Evolutionary conservation across 768 basidiomycete genomes (phyloP), one percentile per base, ranked within the genome.

Genomic region (Lactarius quietus): DNA sequence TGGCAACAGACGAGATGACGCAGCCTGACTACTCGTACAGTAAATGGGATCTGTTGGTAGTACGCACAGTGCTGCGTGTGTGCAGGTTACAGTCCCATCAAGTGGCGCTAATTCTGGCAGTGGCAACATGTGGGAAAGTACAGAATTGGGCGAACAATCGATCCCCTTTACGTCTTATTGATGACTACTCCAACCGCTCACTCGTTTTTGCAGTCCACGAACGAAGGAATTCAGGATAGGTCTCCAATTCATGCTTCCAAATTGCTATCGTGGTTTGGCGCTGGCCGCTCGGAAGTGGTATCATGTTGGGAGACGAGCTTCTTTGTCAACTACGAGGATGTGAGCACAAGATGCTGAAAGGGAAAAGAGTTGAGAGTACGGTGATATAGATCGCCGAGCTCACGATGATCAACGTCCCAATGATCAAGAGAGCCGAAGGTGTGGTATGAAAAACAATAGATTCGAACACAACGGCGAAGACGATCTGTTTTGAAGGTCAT

Each of bases 381-480:
- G 84, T 88, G 35, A 88, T 83, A 72, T 84, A 90, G 26, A 86
- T 66, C 0, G 89, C 89, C 10, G 84, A 81, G 2, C 76, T 68
- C 41, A 90, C 73, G 68, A 92, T 93, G 63, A 92, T 83, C 5
- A 78, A 51, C 1, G 84, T 86, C 1, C 92, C 92, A 14, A 85
- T 68, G 6, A 86, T 71, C 4, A 87, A 89, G 36, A 89, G 76
- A 2, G 78, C 68, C 1, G 88, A 82, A 0, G 89, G 90, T 6
- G 77, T 73, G 0, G 80, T 81, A 55, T 84, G 78, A 73, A 92
- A 90, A 69, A 89, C 81, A 43, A 88, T 68, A 3, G 83, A 77
- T 72, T 94, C 88, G 14, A 92, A 77, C 17, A 86, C 72, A 3
- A 82, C 77, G 0, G 89, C 85, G 70, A 88, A 92, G n/a, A 91